Conservation (phyloP, 2,329 filamentous ascomycete genomes). For the Diaporthe sp. region DNA sequence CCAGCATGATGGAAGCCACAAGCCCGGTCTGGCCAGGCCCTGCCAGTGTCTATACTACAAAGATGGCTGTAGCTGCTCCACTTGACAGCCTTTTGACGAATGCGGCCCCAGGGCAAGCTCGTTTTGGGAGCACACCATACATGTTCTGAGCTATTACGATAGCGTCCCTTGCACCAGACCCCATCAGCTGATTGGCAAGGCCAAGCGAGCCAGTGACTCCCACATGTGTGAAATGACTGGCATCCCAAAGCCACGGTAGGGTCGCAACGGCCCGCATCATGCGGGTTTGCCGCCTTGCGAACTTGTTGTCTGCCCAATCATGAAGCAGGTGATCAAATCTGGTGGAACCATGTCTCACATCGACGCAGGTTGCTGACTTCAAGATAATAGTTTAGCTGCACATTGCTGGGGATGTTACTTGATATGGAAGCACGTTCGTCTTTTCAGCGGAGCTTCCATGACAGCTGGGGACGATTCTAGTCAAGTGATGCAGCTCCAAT, state of each 20-base stretch:
- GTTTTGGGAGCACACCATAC: not conserved
- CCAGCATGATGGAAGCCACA: constrained; percentile 11
- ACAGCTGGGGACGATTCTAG: not conserved
- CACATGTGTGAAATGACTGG: not conserved
- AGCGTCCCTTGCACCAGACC: not conserved
- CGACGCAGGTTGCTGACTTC: not conserved
- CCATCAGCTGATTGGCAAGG: not conserved
- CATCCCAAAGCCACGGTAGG: not conserved
- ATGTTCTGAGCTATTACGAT: not conserved
- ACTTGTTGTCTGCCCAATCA: not conserved
- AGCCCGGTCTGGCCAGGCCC: not conserved
- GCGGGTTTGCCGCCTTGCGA: not conserved
- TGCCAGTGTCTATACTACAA: not conserved
- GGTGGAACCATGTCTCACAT: constrained; percentile 5
- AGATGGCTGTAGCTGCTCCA: not conserved
- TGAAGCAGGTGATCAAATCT: not conserved
- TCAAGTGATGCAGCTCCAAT: not conserved
- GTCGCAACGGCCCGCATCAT: constrained; percentile 21
- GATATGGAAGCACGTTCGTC: not conserved
- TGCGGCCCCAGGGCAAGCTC: not conserved
- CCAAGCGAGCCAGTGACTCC: not conserved
- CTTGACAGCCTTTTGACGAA: not conserved
- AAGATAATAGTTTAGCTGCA: not conserved
- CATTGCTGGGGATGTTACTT: not conserved
- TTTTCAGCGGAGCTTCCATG: not conserved